Percentiles rank a stretch among this genome's conserved stretches.
Evolutionary conservation across 305 asterid species (phyloP).

Genomic region (Ilex paraguariensis): DNA sequence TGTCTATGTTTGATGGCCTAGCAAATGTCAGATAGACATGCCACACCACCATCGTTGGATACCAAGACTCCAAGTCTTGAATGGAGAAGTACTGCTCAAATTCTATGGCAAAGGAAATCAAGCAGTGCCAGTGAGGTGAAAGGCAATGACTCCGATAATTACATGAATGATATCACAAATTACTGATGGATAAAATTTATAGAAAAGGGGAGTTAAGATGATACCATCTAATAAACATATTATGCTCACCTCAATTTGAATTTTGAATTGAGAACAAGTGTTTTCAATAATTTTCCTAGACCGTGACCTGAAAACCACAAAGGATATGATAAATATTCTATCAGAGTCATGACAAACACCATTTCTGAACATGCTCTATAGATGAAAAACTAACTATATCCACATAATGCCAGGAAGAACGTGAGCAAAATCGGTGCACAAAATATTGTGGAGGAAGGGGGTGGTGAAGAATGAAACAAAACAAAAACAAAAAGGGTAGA

Average conservation of each 20-base stretch:
- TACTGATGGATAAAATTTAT: no score
- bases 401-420: no score
- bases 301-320: slow-evolving; percentile 53
- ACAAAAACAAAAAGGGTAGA: no score
- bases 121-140: no score
- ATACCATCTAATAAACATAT: slow-evolving; percentile 7
- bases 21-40: slow-evolving; percentile 8
- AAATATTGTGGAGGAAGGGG: no score
- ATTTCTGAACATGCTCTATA: no score
- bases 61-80: slow-evolving; percentile 6
- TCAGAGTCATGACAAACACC: no score
- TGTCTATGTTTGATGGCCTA: slow-evolving; percentile 2
- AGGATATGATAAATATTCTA: neutral
- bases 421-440: no score
- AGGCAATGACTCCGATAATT: no score
- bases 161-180: no score
- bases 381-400: no score
- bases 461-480: neutral
- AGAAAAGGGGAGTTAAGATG: slow-evolving; percentile 4
- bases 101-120: neutral
- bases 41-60: slow-evolving; percentile 17
- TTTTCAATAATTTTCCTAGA: slow-evolving; percentile 61
- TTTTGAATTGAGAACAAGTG: slow-evolving; percentile 53
- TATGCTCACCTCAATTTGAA: slow-evolving; percentile 63
- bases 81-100: neutral